phyloP scores from a whole-genome alignment of 2,329 filamentous ascomycete genomes.

The Rugonectria rugulosa region DNA sequence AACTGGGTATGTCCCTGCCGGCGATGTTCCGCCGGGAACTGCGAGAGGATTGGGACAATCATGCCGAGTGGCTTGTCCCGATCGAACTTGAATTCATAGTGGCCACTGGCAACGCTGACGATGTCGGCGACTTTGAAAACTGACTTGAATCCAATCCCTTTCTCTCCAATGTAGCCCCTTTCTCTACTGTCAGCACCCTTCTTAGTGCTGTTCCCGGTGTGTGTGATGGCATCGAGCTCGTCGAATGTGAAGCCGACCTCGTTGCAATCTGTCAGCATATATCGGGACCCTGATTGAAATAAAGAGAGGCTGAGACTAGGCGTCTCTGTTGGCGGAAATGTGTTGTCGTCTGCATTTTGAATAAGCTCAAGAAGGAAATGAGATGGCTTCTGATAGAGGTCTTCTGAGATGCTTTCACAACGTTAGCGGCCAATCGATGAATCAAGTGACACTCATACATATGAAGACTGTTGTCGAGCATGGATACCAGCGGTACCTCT shows the following conservation, averaged over 20 bases:
- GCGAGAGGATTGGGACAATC: slow-evolving; percentile 42
- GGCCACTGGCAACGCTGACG: slow-evolving; percentile 41
- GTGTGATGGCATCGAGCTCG: background rate
- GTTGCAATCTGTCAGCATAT: slow-evolving; percentile 9
- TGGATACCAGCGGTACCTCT: background rate
- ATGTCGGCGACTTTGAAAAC: slow-evolving; percentile 42
- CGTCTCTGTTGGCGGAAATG: background rate
- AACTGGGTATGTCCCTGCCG: background rate
- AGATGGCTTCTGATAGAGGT: slow-evolving; percentile 1
- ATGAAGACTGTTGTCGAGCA: background rate
- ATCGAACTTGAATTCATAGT: slow-evolving; percentile 45
- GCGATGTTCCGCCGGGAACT: slow-evolving; percentile 34
- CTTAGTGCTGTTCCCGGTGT: slow-evolving; percentile 1
- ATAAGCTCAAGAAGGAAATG: slow-evolving; percentile 14
- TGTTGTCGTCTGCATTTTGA: slow-evolving; percentile 17
- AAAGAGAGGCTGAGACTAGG: background rate
- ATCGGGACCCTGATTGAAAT: background rate
- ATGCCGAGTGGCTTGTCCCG: slow-evolving; percentile 41
- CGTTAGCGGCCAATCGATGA: background rate
- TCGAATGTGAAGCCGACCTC: slow-evolving; percentile 8
- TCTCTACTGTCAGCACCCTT: background rate
- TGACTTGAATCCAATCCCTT: slow-evolving; percentile 47
- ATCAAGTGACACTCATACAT: background rate
- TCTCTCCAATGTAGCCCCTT: slow-evolving; percentile 43
- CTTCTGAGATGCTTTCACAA: background rate